Percentiles rank a stretch among this genome's conserved stretches.
phyloP scores from a whole-genome alignment of 2,329 filamentous ascomycete species.

The Cryphonectria nitschkei region DNA sequence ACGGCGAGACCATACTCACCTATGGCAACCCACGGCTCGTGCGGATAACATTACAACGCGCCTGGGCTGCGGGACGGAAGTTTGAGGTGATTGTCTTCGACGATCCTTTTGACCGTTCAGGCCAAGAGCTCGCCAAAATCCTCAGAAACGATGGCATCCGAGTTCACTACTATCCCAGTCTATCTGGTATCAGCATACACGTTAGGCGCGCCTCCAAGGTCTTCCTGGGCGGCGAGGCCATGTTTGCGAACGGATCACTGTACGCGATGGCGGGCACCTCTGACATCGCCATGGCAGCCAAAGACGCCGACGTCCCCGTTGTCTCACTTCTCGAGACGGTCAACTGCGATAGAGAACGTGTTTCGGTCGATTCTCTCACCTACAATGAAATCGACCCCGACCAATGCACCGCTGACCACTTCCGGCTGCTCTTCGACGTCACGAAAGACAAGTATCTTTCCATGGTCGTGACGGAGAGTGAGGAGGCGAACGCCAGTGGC shows the following conservation, averaged over 20 bases:
- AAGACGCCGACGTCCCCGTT: constrained; percentile 75
- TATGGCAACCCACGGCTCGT: constrained; percentile 87
- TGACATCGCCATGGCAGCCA: constrained; percentile 81
- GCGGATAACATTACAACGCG: constrained; percentile 77
- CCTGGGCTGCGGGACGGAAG: constrained; percentile 68
- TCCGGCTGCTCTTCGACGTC: constrained; percentile 83
- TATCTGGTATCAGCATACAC: constrained; percentile 76
- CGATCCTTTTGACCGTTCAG: constrained; percentile 58
- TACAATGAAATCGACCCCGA: constrained; percentile 87
- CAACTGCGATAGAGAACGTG: constrained; percentile 86
- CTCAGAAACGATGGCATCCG: constrained; percentile 70
- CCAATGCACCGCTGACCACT: constrained; percentile 61
- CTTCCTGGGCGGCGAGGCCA: constrained; percentile 86
- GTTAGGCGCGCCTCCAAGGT: constrained; percentile 70
- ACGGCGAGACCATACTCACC: constrained; percentile 82
- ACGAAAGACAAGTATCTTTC: constrained; percentile 86
- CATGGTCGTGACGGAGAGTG: constrained; percentile 88
- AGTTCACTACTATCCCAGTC: constrained; percentile 77
- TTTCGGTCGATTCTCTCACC: constrained; percentile 89
- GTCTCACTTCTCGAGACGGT: constrained; percentile 92
- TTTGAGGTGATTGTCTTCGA: constrained; percentile 90
- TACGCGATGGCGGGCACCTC: constrained; percentile 88
- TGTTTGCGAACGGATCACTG: constrained; percentile 92
- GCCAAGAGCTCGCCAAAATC: constrained; percentile 66
- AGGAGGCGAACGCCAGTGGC: constrained; percentile 87